Evolutionary conservation across 805 yeast genomes (phyloP).

Genomic region (Monosporozyma servazzii): DNA sequence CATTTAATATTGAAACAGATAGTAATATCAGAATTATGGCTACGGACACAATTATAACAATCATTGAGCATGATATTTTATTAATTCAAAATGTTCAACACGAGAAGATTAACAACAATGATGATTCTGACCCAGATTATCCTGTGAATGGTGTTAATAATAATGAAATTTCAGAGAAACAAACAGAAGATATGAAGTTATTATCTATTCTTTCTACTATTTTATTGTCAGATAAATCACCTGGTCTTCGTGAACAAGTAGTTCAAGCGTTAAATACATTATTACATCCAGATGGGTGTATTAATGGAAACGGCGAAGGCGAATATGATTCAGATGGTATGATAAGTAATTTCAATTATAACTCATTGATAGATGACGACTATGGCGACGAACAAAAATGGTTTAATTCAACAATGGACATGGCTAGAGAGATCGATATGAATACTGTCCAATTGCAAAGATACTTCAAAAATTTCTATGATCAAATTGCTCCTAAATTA

Average conservation of each 20-base stretch:
- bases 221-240: conserved; percentile 50
- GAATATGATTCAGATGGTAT: conserved; percentile 1
- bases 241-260: conserved; percentile 73
- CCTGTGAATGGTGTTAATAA: conserved; percentile 3
- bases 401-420: not conserved
- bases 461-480: conserved; percentile 49
- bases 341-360: conserved; percentile 6
- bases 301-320: conserved; percentile 14
- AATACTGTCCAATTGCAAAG: conserved; percentile 19
- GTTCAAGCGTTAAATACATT: conserved; percentile 72
- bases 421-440: conserved; percentile 1
- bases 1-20: conserved; percentile 43
- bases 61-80: conserved; percentile 76
- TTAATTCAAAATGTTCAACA: conserved; percentile 36
- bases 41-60: conserved; percentile 68
- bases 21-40: conserved; percentile 51
- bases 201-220: conserved; percentile 48
- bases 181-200: conserved; percentile 46
- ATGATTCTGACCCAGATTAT: not conserved
- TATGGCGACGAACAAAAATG: not conserved
- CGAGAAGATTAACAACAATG: conserved; percentile 10
- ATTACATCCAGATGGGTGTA: conserved; percentile 45
- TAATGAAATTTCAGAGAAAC: not conserved
- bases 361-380: not conserved
- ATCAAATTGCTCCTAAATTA: conserved; percentile 47